Conservation (phyloP, 2,329 filamentous ascomycete genomes). For the Fusarium chaquense region DNA sequence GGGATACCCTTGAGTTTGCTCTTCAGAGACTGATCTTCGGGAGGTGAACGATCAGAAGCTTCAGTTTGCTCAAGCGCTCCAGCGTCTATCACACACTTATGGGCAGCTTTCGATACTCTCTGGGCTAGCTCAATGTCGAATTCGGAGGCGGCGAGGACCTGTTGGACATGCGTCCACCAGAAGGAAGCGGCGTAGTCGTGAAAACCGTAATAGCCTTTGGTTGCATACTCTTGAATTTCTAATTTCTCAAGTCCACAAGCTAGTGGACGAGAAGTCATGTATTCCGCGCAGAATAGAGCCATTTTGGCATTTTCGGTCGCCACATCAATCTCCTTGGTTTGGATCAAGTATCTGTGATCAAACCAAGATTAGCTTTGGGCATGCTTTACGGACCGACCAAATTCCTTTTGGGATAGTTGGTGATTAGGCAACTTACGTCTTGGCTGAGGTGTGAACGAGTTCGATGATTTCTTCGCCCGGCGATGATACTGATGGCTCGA, state of each 20-base stretch:
- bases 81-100: rapidly evolving
- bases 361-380: neutral
- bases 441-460: neutral
- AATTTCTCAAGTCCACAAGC: neutral
- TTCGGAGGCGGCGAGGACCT: neutral
- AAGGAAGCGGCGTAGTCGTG: neutral
- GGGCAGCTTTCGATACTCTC: rapidly evolving
- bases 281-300: neutral
- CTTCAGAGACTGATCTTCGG: neutral
- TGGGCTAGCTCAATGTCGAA: neutral
- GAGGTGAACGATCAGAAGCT: too few relatives aligned
- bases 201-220: neutral
- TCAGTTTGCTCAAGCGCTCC: neutral
- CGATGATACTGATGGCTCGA: neutral
- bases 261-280: neutral
- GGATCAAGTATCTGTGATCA: neutral
- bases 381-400: rapidly evolving
- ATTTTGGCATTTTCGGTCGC: neutral
- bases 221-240: rapidly evolving
- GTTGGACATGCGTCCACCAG: neutral
- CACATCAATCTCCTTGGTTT: neutral
- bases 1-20: neutral
- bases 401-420: rapidly evolving
- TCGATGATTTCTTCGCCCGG: neutral
- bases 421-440: neutral